Evolutionary conservation across 2,329 filamentous ascomycete genomes (phyloP), one percentile per base, ranked within the genome.

Genomic region (Davidsoniella virescens): DNA sequence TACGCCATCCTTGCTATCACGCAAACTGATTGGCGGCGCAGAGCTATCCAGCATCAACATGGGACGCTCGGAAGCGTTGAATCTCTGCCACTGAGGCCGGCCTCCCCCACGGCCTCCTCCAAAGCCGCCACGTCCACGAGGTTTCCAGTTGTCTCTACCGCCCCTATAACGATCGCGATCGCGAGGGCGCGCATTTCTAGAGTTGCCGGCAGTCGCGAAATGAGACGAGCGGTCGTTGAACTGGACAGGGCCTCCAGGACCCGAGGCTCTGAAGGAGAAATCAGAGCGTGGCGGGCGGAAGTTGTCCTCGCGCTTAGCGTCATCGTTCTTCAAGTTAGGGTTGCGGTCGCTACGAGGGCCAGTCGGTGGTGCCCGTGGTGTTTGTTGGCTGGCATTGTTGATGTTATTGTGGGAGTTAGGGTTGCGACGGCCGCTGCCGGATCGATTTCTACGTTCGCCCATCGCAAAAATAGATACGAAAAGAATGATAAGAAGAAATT

Each of bases 261-360:
- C 71, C 9, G 75, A 68, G 40, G 70, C 62, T 5, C 71, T 70
- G 52, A 78, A 79, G 1, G 70, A 73, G 57, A 79, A 79, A 47
- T 77, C 72, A 37, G 72, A 60, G 45, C 65, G 66, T 1, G 66
- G 59, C 3, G 59, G 67, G 12, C 61, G 57, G 26, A 57, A 56
- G n/a, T 26, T 47, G 20, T 51, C 52, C 17, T 43, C 36, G 36
- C 29, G 43, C 26, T 23, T 52, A 36, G 25, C 36, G 7, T 12
- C 16, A 16, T 23, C 23, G 7, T 25, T 33, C 23, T 39, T 39
- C 9, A 20, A n/a, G 29, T 46, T 41, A 18, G 26, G 18, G n/a
- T 38, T 29, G n/a, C 43, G 42, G 25, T 42, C 23, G 37, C 37
- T 46, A 14, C 49, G 49, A 44, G 52, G 49, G 3, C 49, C 44